A percentile compares a stretch with the other conserved stretches of the same genome.
These are phyloP conservation scores for Exophiala phaeomuriformis DNA, from an alignment of 2,329 filamentous ascomycete genomes.

Conservation along the genomic window DNA sequence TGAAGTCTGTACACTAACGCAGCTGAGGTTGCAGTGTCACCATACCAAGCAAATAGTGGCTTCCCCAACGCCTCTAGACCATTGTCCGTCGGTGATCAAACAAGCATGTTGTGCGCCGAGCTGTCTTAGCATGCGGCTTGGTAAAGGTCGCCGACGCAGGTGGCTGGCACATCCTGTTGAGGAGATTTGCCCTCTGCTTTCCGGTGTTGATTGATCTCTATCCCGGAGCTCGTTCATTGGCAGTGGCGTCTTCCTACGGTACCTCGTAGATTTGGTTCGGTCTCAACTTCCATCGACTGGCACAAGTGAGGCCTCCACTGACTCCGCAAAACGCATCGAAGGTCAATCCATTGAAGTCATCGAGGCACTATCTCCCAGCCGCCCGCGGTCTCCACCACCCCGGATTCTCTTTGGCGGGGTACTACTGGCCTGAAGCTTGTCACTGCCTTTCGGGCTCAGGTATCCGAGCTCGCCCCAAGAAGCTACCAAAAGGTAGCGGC, in stretches of 20 bases:
- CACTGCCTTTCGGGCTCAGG: constrained; percentile 10
- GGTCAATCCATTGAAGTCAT: background rate
- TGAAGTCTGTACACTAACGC: background rate
- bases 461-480: constrained; percentile 4
- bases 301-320: no score
- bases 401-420: constrained; percentile 1
- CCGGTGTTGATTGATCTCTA: background rate
- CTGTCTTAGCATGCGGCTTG: background rate
- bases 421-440: background rate
- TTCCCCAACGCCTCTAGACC: background rate
- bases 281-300: no score
- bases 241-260: background rate
- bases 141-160: background rate
- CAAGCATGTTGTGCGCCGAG: background rate
- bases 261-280: background rate
- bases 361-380: constrained; percentile 3
- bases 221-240: constrained; percentile 1
- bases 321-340: background rate
- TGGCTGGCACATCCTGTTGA: background rate
- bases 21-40: background rate
- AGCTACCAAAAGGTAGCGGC: background rate
- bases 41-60: background rate
- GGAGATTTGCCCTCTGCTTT: background rate
- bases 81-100: background rate
- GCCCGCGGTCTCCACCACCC: background rate